These are phyloP conservation scores for Penicillium silybi DNA, from an alignment of 495 filamentous ascomycete genomes.

Conservation along the genomic window DNA sequence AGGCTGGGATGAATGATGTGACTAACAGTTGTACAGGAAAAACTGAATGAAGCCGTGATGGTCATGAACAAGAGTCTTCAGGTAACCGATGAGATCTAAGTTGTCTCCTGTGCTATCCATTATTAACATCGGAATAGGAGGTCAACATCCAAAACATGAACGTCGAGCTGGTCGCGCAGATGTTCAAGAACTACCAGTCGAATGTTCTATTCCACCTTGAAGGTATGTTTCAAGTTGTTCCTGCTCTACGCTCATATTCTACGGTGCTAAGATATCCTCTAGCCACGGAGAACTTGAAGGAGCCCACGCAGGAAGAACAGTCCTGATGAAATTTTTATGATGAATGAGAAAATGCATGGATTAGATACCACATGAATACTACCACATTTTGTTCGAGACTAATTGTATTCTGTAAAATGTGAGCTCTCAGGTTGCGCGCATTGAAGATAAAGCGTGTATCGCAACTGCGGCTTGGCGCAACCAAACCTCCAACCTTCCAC, in stretches of 20 bases:
- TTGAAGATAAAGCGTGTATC: neutral
- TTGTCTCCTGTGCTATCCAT: neutral
- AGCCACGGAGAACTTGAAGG: constrained; percentile 85
- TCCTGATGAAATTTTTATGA: constrained; percentile 1
- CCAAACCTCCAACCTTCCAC: constrained; percentile 9
- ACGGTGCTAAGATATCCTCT: neutral
- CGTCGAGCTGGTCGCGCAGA: constrained; percentile 93
- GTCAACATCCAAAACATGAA: constrained; percentile 99
- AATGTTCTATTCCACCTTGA: constrained; percentile 97
- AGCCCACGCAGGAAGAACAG: constrained; percentile 47
- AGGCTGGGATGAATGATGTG: neutral
- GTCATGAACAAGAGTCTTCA: constrained; percentile 89
- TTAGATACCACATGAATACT: neutral
- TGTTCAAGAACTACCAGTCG: constrained; percentile 99
- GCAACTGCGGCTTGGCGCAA: neutral
- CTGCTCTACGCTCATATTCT: neutral
- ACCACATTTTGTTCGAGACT: neutral
- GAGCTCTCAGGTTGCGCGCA: neutral
- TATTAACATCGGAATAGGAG: constrained; percentile 51
- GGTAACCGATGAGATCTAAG: constrained; percentile 40
- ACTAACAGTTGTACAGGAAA: constrained; percentile 60
- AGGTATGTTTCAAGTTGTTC: constrained; percentile 50
- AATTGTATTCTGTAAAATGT: neutral
- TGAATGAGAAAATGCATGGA: constrained; percentile 13
- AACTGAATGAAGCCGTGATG: constrained; percentile 92